These are phyloP conservation scores for Linum lewisii DNA, from an alignment of 345 rosid genomes.

Conservation along the genomic window DNA sequence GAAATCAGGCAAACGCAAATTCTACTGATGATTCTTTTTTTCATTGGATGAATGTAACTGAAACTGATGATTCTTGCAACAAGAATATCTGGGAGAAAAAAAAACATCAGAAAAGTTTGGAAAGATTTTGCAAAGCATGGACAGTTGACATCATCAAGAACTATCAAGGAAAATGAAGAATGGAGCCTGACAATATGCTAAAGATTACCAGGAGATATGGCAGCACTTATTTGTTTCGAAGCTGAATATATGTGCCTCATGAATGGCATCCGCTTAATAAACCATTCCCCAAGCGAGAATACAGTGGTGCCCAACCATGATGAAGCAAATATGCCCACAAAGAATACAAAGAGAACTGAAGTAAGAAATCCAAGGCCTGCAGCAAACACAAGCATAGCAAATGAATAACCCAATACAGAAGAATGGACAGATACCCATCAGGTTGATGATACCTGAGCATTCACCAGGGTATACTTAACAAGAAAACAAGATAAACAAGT, in stretches of 20 bases:
- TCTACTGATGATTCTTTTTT: too few species aligned
- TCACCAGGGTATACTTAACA: neutral
- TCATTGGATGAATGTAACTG: too few species aligned
- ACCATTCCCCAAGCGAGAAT: slow-evolving; percentile 65
- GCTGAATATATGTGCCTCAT: slow-evolving; percentile 61
- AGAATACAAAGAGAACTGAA: slow-evolving; percentile 51
- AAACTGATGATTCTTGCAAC: neutral
- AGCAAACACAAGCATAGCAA: slow-evolving; percentile 2
- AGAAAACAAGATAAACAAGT: neutral
- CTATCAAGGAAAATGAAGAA: neutral
- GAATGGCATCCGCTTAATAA: slow-evolving; percentile 60
- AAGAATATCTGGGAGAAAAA: neutral
- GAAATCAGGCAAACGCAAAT: too few species aligned
- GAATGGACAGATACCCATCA: neutral
- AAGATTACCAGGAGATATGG: slow-evolving; percentile 53
- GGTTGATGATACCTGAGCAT: neutral
- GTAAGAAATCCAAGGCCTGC: slow-evolving; percentile 70
- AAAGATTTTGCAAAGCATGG: slow-evolving; percentile 10
- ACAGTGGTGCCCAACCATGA: slow-evolving; percentile 60
- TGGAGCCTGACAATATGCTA: neutral
- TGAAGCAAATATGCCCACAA: slow-evolving; percentile 55
- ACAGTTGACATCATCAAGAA: slow-evolving; percentile 9
- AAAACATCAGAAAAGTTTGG: neutral
- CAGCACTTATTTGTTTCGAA: slow-evolving; percentile 69
- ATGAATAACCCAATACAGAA: neutral